Conservation (phyloP, 371 early-diverging fungal genomes). For the Gilbertella persicaria region DNA sequence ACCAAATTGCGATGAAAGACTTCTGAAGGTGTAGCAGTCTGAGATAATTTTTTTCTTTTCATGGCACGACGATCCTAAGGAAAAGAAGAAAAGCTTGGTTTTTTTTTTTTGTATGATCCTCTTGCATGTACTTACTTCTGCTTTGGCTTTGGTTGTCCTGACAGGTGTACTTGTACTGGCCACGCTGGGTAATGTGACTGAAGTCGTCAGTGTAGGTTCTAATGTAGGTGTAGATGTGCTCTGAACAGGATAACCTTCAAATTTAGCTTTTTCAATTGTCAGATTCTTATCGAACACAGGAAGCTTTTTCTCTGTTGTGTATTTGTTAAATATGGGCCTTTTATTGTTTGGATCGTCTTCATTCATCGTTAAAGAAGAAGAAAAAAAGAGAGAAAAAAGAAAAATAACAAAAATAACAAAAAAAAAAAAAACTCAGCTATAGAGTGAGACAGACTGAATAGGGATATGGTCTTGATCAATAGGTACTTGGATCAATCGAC, state of each 20-base stretch:
- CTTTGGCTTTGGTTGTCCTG: slow-evolving; percentile 12
- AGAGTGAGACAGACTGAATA: neutral
- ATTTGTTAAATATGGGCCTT: slow-evolving; percentile 13
- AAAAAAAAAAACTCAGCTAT: neutral
- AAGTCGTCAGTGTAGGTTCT: slow-evolving; percentile 18
- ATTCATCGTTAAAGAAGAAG: slow-evolving; percentile 15
- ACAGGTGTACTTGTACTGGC: slow-evolving; percentile 29
- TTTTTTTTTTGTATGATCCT: neutral
- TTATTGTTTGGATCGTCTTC: slow-evolving; percentile 20
- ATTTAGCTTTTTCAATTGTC: slow-evolving; percentile 41
- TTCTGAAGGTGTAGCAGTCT: slow-evolving; percentile 44
- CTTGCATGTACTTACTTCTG: slow-evolving; percentile 16
- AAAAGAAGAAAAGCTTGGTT: neutral
- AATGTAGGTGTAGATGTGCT: slow-evolving; percentile 12
- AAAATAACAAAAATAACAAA: neutral
- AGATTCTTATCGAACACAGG: slow-evolving; percentile 34
- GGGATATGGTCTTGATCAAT: neutral
- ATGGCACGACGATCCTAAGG: slow-evolving; percentile 15
- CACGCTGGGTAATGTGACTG: slow-evolving; percentile 14
- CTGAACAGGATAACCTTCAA: slow-evolving; percentile 8
- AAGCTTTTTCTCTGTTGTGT: slow-evolving; percentile 27
- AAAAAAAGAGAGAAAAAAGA: neutral
- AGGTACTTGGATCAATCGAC: slow-evolving; percentile 10
- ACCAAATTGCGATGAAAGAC: slow-evolving; percentile 49
- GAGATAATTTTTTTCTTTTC: slow-evolving; percentile 33